phyloP scores from a whole-genome alignment of 345 rosid genomes.

The Hibiscus syriacus region DNA sequence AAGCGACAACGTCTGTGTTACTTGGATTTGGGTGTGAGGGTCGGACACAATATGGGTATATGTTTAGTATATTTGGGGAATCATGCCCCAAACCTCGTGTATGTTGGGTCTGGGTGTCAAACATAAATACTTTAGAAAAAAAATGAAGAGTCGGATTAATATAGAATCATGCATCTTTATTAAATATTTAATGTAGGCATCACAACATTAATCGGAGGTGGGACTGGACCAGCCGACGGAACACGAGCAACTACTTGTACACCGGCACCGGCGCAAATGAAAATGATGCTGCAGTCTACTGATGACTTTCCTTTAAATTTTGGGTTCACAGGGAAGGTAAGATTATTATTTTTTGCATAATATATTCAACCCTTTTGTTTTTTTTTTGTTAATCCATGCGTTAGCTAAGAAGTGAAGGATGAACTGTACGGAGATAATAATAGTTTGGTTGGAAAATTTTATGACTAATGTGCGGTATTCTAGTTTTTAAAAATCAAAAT shows the following conservation, averaged over 20 bases:
- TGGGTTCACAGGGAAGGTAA: slow-evolving; percentile 96
- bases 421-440: background rate
- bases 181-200: slow-evolving; percentile 43
- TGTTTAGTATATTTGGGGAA: background rate
- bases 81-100: background rate
- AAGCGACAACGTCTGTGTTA: background rate
- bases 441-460: background rate
- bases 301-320: slow-evolving; percentile 89
- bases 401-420: background rate
- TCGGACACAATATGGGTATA: background rate
- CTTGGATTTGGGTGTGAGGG: background rate
- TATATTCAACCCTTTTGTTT: slow-evolving; percentile 3
- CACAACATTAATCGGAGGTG: slow-evolving; percentile 93
- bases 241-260: slow-evolving; percentile 98
- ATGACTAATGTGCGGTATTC: background rate
- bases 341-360: slow-evolving; percentile 12
- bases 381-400: background rate
- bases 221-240: slow-evolving; percentile 95
- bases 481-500: background rate
- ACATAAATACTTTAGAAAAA: background rate
- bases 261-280: slow-evolving; percentile 78
- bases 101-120: background rate
- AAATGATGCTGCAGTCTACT: slow-evolving; percentile 92
- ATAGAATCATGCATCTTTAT: background rate
- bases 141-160: background rate